Conservation (phyloP, 2,329 filamentous ascomycete species). For the Aspergillus fructus region DNA sequence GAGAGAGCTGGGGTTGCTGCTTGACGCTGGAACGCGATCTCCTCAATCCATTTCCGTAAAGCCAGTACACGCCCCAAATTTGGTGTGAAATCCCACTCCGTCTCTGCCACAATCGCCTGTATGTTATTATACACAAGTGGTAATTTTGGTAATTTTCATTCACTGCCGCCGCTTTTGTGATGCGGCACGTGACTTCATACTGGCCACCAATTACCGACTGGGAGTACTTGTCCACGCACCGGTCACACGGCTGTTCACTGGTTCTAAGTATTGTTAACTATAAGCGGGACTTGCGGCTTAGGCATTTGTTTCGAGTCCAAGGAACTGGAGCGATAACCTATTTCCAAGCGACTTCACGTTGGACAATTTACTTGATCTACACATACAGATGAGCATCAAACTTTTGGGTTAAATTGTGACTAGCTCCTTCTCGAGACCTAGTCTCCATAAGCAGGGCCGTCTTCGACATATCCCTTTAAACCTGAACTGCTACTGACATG, state of each 20-base stretch:
- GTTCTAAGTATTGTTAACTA: neutral
- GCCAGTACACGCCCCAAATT: neutral
- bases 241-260: too few relatives aligned
- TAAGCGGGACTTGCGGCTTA: neutral
- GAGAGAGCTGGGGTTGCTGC: slow-evolving; percentile 1
- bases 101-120: neutral
- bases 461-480: slow-evolving; percentile 22
- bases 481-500: slow-evolving; percentile 24
- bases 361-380: neutral
- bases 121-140: neutral
- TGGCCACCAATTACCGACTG: too few relatives aligned
- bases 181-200: too few relatives aligned
- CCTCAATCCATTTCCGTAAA: neutral
- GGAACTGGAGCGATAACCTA: neutral
- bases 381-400: slow-evolving; percentile 16
- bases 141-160: slow-evolving; percentile 2
- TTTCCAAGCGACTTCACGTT: neutral
- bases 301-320: neutral
- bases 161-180: too few relatives aligned
- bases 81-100: neutral
- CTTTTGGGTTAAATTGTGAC: slow-evolving; percentile 21
- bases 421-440: slow-evolving; percentile 31
- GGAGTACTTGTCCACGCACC: too few relatives aligned
- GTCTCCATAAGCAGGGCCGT: slow-evolving; percentile 25
- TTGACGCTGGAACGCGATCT: slow-evolving; percentile 2